Evolutionary conservation across 768 basidiomycete genomes (phyloP).

Genomic region (Psilocybe cubensis): DNA sequence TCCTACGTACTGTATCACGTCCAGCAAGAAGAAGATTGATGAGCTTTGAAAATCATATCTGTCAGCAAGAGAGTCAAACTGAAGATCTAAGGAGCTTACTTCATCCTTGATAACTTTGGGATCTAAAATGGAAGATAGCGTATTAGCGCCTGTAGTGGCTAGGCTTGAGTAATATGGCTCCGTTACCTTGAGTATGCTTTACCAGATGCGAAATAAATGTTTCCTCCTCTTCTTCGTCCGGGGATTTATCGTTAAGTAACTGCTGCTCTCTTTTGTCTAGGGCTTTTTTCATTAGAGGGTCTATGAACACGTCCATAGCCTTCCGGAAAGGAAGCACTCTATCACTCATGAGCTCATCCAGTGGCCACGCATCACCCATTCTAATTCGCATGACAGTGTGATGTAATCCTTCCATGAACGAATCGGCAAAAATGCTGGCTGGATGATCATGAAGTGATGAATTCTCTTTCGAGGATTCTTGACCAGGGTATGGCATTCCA

Average conservation of each 20-base stretch:
- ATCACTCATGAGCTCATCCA: slow-evolving; percentile 54
- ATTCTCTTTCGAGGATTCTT: slow-evolving; percentile 27
- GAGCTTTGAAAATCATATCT: slow-evolving; percentile 8
- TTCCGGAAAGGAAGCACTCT: slow-evolving; percentile 29
- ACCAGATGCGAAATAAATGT: slow-evolving; percentile 52
- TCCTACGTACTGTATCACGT: slow-evolving; percentile 49
- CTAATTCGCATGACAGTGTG: slow-evolving; percentile 37
- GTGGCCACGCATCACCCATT: slow-evolving; percentile 35
- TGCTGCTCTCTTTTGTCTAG: slow-evolving; percentile 40
- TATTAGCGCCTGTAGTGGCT: not conserved
- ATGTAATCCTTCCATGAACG: slow-evolving; percentile 51
- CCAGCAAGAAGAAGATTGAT: slow-evolving; percentile 46
- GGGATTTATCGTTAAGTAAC: slow-evolving; percentile 15
- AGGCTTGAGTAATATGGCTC: not conserved
- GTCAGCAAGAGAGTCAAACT: not conserved
- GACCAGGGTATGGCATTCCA: slow-evolving; percentile 51
- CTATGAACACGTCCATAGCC: slow-evolving; percentile 45
- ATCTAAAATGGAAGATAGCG: slow-evolving; percentile 2
- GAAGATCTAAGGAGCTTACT: not conserved
- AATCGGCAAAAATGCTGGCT: slow-evolving; percentile 45
- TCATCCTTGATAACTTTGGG: slow-evolving; percentile 41
- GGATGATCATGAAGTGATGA: slow-evolving; percentile 31
- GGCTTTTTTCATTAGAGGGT: slow-evolving; percentile 51
- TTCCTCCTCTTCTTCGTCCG: slow-evolving; percentile 28
- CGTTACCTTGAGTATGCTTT: slow-evolving; percentile 42